Evolutionary conservation across 306 rosid genomes (phyloP).

Genomic region (Astragalus membranaceus): DNA sequence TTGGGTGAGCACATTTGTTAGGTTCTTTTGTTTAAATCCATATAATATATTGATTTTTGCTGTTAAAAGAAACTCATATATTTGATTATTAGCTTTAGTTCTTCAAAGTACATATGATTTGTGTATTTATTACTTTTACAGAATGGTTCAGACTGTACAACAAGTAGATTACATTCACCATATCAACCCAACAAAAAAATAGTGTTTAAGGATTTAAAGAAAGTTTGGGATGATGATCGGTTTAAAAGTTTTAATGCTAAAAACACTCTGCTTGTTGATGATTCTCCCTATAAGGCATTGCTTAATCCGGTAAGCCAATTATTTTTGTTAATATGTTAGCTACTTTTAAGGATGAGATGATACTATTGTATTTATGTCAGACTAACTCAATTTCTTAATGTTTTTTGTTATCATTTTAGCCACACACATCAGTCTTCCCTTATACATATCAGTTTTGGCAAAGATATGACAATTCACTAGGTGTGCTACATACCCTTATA

Average conservation of each 20-base stretch:
- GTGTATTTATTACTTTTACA: too few relatives aligned
- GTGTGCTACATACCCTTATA: background rate
- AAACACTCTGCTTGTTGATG: background rate
- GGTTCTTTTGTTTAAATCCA: too few relatives aligned
- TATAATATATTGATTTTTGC: too few relatives aligned
- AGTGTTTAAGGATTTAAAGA: background rate
- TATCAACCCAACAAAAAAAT: background rate
- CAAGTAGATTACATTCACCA: background rate
- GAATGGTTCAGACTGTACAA: too few relatives aligned
- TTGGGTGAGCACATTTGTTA: too few relatives aligned
- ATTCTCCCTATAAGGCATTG: background rate
- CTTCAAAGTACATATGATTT: too few relatives aligned
- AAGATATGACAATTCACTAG: background rate
- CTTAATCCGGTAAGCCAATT: background rate
- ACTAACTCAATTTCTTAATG: background rate
- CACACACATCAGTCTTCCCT: background rate
- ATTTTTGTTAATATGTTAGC: background rate
- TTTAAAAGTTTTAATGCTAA: background rate
- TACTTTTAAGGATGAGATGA: background rate
- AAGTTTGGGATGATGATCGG: background rate
- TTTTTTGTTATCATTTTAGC: background rate
- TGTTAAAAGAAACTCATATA: too few relatives aligned
- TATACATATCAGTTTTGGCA: background rate
- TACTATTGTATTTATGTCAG: background rate
- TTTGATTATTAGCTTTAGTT: too few relatives aligned